Evolutionary conservation across 106 monocot genomes (phyloP).

Genomic region (Platanthera zijinensis): DNA sequence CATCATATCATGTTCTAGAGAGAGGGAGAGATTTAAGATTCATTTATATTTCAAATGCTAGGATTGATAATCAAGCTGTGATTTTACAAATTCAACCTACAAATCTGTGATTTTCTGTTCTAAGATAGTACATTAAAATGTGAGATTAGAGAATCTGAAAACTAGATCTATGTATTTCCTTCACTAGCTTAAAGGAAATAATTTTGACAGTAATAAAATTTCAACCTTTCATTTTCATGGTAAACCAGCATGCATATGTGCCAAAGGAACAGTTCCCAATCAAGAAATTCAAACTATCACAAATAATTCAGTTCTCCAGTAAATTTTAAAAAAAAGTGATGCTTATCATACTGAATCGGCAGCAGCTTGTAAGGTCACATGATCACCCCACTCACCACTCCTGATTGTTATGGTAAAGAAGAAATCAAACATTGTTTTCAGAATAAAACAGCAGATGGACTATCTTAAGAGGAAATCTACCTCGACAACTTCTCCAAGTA

Average conservation of each 20-base stretch:
- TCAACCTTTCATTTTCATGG: not conserved
- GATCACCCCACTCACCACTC: conserved; percentile 91
- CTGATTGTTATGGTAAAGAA: conserved; percentile 28
- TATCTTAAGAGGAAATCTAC: conserved; percentile 23
- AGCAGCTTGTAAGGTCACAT: conserved; percentile 93
- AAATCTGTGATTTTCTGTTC: not conserved
- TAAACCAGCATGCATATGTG: not conserved
- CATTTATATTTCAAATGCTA: no score
- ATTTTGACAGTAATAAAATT: not conserved
- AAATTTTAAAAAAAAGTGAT: not conserved
- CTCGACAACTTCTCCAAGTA: conserved; percentile 70
- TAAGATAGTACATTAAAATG: not conserved
- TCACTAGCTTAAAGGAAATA: not conserved
- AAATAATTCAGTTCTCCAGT: not conserved
- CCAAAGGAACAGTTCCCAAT: not conserved
- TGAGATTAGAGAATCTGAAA: not conserved
- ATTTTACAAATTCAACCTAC: not conserved
- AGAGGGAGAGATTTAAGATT: no score
- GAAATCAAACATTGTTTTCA: not conserved
- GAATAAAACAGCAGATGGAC: not conserved
- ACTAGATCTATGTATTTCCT: not conserved
- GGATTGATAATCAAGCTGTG: no score
- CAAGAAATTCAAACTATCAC: not conserved
- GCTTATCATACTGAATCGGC: conserved; percentile 54
- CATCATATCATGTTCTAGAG: no score